These are phyloP conservation scores for Ceratobasidium sp. DNA, from an alignment of 1,284 basidiomycete species.

Conservation along the genomic window DNA sequence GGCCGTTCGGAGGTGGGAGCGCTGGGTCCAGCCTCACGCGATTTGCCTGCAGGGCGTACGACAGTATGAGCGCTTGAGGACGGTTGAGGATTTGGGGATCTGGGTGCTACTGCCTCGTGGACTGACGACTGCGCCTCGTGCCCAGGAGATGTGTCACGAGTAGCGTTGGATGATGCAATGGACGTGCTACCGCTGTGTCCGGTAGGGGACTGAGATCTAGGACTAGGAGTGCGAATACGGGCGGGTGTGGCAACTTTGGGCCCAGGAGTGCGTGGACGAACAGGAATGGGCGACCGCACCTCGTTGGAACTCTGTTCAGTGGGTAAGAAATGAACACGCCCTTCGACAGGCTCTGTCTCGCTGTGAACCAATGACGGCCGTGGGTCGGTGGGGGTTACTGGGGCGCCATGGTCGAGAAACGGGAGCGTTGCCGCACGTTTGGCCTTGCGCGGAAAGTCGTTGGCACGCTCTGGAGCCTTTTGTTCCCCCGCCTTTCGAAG, in stretches of 20 bases:
- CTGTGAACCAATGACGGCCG: background rate
- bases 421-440: constrained; percentile 23
- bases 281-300: constrained; percentile 16
- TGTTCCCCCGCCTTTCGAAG: constrained; percentile 28
- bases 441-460: constrained; percentile 16
- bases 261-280: constrained; percentile 33
- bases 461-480: background rate
- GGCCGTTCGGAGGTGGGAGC: constrained; percentile 25
- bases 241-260: constrained; percentile 17
- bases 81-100: constrained; percentile 19
- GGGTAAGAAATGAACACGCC: constrained; percentile 26
- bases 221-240: constrained; percentile 40
- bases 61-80: constrained; percentile 2
- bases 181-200: constrained; percentile 1
- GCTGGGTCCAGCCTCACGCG: constrained; percentile 23
- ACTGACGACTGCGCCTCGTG: constrained; percentile 19
- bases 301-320: constrained; percentile 8
- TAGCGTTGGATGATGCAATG: constrained; percentile 31
- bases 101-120: constrained; percentile 31
- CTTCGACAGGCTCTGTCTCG: constrained; percentile 26
- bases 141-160: constrained; percentile 28
- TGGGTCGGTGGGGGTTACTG: background rate
- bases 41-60: constrained; percentile 11
- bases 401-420: background rate
- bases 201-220: constrained; percentile 35